phyloP scores from a whole-genome alignment of 345 rosid genomes.

The Eucalyptus regnans region DNA sequence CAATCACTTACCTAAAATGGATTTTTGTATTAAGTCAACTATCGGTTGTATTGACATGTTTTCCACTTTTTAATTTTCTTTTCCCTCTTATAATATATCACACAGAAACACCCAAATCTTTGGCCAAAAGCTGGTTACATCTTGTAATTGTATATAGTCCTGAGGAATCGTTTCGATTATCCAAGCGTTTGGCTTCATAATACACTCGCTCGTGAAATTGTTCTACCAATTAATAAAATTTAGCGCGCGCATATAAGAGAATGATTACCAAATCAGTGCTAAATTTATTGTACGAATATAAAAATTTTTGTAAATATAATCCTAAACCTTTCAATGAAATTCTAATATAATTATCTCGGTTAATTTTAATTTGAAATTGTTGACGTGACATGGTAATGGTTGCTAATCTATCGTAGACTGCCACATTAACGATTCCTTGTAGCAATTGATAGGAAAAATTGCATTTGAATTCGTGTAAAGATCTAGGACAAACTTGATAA shows the following conservation, averaged over 20 bases:
- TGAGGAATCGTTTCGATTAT: neutral
- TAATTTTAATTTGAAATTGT: neutral
- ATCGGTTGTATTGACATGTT: neutral
- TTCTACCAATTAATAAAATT: neutral
- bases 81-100: neutral
- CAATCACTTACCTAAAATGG: neutral
- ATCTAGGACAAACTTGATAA: no score
- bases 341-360: fast-evolving
- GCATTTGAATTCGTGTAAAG: no score
- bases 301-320: fast-evolving
- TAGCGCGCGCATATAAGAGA: no score
- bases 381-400: neutral
- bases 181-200: neutral
- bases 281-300: no score
- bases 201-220: neutral
- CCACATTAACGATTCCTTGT: neutral
- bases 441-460: neutral
- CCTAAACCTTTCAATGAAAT: no score
- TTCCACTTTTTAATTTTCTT: neutral
- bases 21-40: neutral
- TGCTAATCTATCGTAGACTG: no score
- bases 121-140: neutral
- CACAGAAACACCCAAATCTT: neutral
- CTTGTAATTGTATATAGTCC: neutral
- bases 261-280: no score